Percentiles rank a stretch among this genome's conserved stretches.
phyloP scores from a whole-genome alignment of 768 basidiomycete species.

The Collybia nuda region DNA sequence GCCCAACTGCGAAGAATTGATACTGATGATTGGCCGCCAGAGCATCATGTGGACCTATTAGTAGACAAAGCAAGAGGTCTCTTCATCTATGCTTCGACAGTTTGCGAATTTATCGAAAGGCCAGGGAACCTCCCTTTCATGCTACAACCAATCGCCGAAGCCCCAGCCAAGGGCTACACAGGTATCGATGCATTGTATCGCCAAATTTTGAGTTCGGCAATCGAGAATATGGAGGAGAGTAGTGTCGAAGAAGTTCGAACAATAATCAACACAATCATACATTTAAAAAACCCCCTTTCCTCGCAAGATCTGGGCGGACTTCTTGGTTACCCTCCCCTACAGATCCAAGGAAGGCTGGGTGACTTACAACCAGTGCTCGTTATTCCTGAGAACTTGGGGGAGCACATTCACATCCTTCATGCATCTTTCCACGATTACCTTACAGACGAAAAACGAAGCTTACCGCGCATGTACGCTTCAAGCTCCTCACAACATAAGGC shows the following conservation, averaged over 20 bases:
- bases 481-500: conserved; percentile 10
- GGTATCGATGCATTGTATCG: conserved; percentile 12
- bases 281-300: conserved; percentile 13
- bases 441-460: conserved; percentile 6
- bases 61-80: conserved; percentile 11
- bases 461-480: conserved; percentile 10
- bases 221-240: conserved; percentile 5
- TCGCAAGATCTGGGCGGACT: conserved; percentile 9
- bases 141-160: conserved; percentile 9
- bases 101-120: conserved; percentile 15
- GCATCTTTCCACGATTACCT: conserved; percentile 14
- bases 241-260: conserved; percentile 8
- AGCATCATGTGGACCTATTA: conserved; percentile 7
- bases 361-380: conserved; percentile 13
- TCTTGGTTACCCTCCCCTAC: conserved; percentile 10
- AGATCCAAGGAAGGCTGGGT: conserved; percentile 12
- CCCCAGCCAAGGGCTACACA: conserved; percentile 9
- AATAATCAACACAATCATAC: conserved; percentile 11
- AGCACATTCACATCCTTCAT: conserved; percentile 9
- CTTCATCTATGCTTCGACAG: conserved; percentile 19
- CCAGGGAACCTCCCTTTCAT: conserved; percentile 12
- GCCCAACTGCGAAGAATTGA: conserved; percentile 3
- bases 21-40: conserved; percentile 13
- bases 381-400: conserved; percentile 8
- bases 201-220: conserved; percentile 9